Conservation (phyloP, 805 yeast species). For the Lipomyces orientalis region DNA sequence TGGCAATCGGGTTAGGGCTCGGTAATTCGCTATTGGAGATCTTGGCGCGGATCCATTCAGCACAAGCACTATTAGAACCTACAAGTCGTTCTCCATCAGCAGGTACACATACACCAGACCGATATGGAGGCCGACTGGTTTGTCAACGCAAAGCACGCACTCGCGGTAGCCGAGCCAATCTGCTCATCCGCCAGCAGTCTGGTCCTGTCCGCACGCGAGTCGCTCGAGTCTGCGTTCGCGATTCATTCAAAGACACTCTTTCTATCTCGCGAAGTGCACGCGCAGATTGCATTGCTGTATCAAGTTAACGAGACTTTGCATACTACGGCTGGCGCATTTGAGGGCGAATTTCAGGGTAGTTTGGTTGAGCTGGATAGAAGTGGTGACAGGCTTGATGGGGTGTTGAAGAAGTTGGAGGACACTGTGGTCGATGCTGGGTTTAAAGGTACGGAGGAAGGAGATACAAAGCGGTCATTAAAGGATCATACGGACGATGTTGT, state of each 20-base stretch:
- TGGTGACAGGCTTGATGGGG: constrained; percentile 45
- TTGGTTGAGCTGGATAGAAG: constrained; percentile 46
- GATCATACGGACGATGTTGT: constrained; percentile 57
- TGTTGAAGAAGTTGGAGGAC: constrained; percentile 47
- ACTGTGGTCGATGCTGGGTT: constrained; percentile 49
- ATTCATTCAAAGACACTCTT: constrained; percentile 53
- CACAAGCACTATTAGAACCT: not conserved
- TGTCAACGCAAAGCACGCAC: constrained; percentile 55
- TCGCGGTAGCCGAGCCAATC: constrained; percentile 56
- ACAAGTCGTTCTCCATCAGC: not conserved
- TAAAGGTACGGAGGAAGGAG: constrained; percentile 19
- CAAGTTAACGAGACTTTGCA: constrained; percentile 41
- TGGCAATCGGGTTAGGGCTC: not conserved
- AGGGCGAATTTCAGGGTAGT: constrained; percentile 42
- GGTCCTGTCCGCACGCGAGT: constrained; percentile 48
- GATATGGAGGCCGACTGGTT: constrained; percentile 47
- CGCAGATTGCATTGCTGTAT: constrained; percentile 55
- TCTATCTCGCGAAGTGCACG: constrained; percentile 53
- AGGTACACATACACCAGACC: not conserved
- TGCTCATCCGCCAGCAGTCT: constrained; percentile 58
- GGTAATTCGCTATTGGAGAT: not conserved
- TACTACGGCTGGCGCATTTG: constrained; percentile 26
- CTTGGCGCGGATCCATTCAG: too few species aligned
- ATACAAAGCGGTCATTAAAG: constrained; percentile 43
- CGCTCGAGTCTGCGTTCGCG: constrained; percentile 51